Conservation (phyloP, 2,329 filamentous ascomycete species). For the Ampelomyces quisqualis region DNA sequence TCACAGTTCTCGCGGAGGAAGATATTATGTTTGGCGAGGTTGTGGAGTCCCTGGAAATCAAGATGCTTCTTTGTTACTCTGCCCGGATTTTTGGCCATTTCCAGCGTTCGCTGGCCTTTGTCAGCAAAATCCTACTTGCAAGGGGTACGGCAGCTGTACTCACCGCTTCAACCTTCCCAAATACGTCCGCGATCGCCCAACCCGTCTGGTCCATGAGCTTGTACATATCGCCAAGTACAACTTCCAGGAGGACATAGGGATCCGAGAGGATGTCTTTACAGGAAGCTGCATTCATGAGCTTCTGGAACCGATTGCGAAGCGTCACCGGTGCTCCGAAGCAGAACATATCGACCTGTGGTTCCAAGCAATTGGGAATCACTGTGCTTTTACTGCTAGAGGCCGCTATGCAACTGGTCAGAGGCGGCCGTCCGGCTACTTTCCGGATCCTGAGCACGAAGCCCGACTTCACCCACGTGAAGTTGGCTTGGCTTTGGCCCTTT, state of each 20-base stretch:
- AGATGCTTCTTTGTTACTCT: constrained; percentile 21
- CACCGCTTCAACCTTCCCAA: constrained; percentile 37
- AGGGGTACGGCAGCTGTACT: background rate
- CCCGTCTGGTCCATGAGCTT: constrained; percentile 30
- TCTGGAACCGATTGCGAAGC: constrained; percentile 18
- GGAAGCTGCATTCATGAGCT: constrained; percentile 10
- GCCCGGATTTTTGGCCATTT: constrained; percentile 17
- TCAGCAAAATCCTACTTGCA: constrained; percentile 5
- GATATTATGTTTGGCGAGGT: constrained; percentile 44
- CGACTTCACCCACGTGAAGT: constrained; percentile 29
- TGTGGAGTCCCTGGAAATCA: constrained; percentile 36
- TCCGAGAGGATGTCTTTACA: constrained; percentile 29
- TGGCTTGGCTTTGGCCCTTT: constrained; percentile 18
- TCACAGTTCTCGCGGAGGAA: constrained; percentile 42
- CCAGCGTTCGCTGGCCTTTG: constrained; percentile 21
- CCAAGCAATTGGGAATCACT: background rate
- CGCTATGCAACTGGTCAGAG: constrained; percentile 9
- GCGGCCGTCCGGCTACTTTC: constrained; percentile 2
- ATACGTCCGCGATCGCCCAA: constrained; percentile 34
- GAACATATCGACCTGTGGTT: constrained; percentile 23
- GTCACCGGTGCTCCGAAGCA: constrained; percentile 30
- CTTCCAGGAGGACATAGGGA: constrained; percentile 35
- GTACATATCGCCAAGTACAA: constrained; percentile 38
- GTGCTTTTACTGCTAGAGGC: constrained; percentile 19
- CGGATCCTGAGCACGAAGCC: constrained; percentile 28